Evolutionary conservation across 2,329 filamentous ascomycete species (phyloP), one percentile per base, ranked within the genome.

Genomic region (Macrophomina tecta): DNA sequence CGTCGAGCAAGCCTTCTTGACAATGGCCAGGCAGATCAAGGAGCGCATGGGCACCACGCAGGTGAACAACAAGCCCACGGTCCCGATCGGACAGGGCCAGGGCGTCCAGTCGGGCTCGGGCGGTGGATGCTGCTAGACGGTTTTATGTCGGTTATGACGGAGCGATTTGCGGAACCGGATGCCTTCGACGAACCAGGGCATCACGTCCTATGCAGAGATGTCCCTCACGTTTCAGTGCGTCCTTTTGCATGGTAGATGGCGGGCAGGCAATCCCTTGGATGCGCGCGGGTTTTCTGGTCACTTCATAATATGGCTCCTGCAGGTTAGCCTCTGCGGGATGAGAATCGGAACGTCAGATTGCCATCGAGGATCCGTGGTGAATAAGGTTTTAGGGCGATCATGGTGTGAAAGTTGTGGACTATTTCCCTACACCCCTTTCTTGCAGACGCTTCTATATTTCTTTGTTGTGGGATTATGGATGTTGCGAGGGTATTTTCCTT

Each of bases 1-100:
- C 82, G 95, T 99, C 80, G 95, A 99, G 85, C 95, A 99, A 84
- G 94, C 95, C 78, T 99, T 99, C 90, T 84, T 99, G 84, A 99
- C 95, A 81, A 99, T 99, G 95, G 95, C 95, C 75, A 91, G 95
- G 82, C 95, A 99, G 84, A 99, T 99, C 85, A 99, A 99, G 89
- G 94, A 98, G 86, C 91, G 95, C 78, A 99, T 99, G 94, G 95
- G 95, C 76, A 97, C 93, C 74, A 95, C 94, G 70, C 91, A 92
- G 72, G 94, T 94, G 85, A 98, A 98, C 89, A 97, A 94, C 85
- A 99, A 98, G 87, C 94, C 94, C 72, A 97, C 92, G 75, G 94
- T 99, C 75, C 93, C 97, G 80, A 95, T 99, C 76, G 92, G 93
- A 68, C 91, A 93, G 79, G 95, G 95, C 77, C 93, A 97, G 82